Evolutionary conservation across 129 eudicot species (phyloP), one percentile per base, ranked within the genome.

Genomic region (Mikania micrantha): DNA sequence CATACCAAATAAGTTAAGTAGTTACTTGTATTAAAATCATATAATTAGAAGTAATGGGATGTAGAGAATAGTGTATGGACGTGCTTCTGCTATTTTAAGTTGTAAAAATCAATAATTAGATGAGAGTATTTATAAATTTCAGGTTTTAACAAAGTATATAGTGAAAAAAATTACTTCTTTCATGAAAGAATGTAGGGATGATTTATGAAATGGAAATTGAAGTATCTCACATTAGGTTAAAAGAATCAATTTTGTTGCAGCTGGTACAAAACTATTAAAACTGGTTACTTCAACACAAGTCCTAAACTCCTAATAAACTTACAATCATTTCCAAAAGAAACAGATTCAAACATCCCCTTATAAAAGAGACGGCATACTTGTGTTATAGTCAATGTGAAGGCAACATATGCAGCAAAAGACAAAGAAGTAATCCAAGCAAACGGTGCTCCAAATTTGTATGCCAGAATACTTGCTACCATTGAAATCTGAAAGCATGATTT

Each of bases 381-480:
- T 52, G 99, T 93, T 66, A 87, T 80, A 32, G 90, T 72, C 79
- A 93, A 77, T 12, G 99, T 93, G 86, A 88, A 93, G 54, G 79
- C 77, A 69, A 93, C 66, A 75, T 93, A 93, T 53, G 92, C 85
- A 58, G 95, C 90, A 67, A 93, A 90, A 16, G 99, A 93, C 62
- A 86, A 27, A 45, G 96, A 83, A 61, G 99, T 93, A 64, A 93
- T 93, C 86, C 83, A 83, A 17, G 96, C 99, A 85, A 93, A 93
- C 11, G 92, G 78, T 41, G 92, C 83, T 70, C 99, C 99, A 75
- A 86, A 93, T 75, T 93, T 88, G 81, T 93, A 93, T 12, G 99
- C 99, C 57, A 93, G 86, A 65, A 93, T 93, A 79, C 99, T 88
- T 67, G 95, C 83, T 53, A 93, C 99, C 96, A 93, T 86, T 49